A percentile compares a stretch with the other conserved stretches of the same genome.
phyloP scores from a whole-genome alignment of 257 asterid genomes.

The Osmanthus fragrans region DNA sequence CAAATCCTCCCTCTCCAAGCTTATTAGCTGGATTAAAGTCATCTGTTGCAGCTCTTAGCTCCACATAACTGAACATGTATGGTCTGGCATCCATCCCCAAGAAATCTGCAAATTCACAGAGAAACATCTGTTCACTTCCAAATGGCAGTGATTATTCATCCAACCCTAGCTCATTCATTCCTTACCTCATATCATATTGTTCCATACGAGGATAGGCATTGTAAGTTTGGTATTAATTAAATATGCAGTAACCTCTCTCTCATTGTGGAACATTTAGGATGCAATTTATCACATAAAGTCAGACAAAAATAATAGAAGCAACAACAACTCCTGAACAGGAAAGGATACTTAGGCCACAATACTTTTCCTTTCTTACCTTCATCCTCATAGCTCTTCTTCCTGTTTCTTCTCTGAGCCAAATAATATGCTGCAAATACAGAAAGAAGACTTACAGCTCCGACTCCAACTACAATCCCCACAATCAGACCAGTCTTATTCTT shows the following conservation, averaged over 20 bases:
- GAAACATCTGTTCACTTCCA: not conserved
- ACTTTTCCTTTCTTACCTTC: slow-evolving; percentile 44
- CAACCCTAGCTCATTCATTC: not conserved
- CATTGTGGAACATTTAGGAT: too few species aligned
- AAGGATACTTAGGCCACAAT: slow-evolving; percentile 6
- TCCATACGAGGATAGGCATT: not conserved
- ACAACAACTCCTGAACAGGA: slow-evolving; percentile 2
- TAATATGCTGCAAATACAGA: slow-evolving; percentile 38
- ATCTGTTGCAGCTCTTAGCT: slow-evolving; percentile 44
- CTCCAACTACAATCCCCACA: slow-evolving; percentile 56
- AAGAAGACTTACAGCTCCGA: slow-evolving; percentile 41
- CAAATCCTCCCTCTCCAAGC: slow-evolving; percentile 65
- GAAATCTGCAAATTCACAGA: slow-evolving; percentile 38
- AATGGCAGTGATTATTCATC: not conserved
- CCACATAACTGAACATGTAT: slow-evolving; percentile 47
- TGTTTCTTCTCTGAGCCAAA: slow-evolving; percentile 44
- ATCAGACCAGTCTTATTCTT: slow-evolving; percentile 51
- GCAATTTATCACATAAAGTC: not conserved
- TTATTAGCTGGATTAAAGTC: slow-evolving; percentile 45
- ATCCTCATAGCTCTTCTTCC: slow-evolving; percentile 42
- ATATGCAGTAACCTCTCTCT: not conserved
- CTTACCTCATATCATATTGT: not conserved
- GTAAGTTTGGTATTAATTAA: not conserved
- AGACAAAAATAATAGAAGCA: not conserved
- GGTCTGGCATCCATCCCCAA: slow-evolving; percentile 49